Base-by-base conservation (phyloP, 768 basidiomycete genomes). In the Kwoniella heveanensis region DNA sequence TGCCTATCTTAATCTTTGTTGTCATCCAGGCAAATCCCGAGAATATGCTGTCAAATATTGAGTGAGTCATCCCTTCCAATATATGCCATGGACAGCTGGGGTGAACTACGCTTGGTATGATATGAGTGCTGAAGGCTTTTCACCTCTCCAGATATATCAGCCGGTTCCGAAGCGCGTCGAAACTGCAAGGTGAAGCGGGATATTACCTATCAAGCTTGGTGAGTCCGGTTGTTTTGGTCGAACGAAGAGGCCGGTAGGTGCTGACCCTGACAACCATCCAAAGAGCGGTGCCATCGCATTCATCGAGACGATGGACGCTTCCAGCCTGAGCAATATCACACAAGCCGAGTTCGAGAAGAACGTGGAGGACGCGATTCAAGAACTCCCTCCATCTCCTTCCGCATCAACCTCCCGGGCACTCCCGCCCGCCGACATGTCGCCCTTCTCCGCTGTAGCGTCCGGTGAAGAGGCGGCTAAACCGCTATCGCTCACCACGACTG, bases 241-340 rank as follows among this genome's bases (percentile, higher is more conserved):
- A n/a, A n/a, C n/a, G n/a, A n/a, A n/a, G 49, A 10, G 21, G 24
- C 44, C 2, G 15, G 47, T 21, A 6, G 24, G 24, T 32, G 24
- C 19, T 26, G 25, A 21, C 17, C 12, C n/a, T 29, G n/a, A 6
- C 4, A 17, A 26, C 29, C 25, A 13, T 49, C 24, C 8, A 4
- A 64, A 97, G 92, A 94, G 90, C 86, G 96, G 92, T 2, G 92
- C 96, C 1, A 91, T 98, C 36, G 90, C 91, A 0, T 99, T 97
- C 78, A 93, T 99, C 66, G 96, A 99, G 81, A 91, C 92, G 0
- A 93, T 99, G 91, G 96, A 98, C 77, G 90, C 94, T 62, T 89
- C 92, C 0, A 90, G 90, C 8, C 82, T 99, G 47, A 95, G 92
- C n/a, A 88, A 90, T 70, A 97, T 98, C 65, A 86, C 90, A 0